A percentile compares a stretch with the other conserved stretches of the same genome.
Conservation (phyloP, 108 stramenopile genomes). For the Pseudonitzschia multistriata region DNA sequence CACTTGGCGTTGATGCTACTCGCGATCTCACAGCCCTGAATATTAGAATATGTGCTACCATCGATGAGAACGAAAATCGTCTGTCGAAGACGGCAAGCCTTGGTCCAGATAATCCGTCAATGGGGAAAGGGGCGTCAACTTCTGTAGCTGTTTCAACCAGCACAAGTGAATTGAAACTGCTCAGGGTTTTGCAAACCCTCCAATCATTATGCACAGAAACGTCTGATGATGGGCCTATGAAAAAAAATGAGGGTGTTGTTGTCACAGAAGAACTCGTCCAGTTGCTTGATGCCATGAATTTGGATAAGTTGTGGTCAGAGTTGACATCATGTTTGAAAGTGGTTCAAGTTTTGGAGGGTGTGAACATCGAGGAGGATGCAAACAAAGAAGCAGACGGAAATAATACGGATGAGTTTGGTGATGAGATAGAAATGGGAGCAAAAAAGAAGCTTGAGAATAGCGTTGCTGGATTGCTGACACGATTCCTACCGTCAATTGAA, state of each 20-base stretch:
- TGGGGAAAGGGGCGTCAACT: slow-evolving; percentile 54
- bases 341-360: slow-evolving; percentile 88
- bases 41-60: slow-evolving; percentile 58
- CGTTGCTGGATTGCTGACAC: slow-evolving; percentile 80
- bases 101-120: not conserved
- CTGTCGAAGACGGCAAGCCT: slow-evolving; percentile 5
- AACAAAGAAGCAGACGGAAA: slow-evolving; percentile 51
- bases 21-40: slow-evolving; percentile 65
- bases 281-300: slow-evolving; percentile 62
- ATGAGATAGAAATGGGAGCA: slow-evolving; percentile 31
- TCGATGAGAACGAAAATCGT: slow-evolving; percentile 12
- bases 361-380: slow-evolving; percentile 60
- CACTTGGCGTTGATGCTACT: slow-evolving; percentile 67
- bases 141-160: slow-evolving; percentile 85
- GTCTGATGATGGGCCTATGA: slow-evolving; percentile 44
- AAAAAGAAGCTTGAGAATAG: slow-evolving; percentile 83
- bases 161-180: slow-evolving; percentile 85
- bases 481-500: slow-evolving; percentile 94
- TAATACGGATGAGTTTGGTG: slow-evolving; percentile 30
- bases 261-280: slow-evolving; percentile 65
- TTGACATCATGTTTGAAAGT: slow-evolving; percentile 70
- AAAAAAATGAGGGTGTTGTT: slow-evolving; percentile 38
- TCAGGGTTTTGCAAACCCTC: slow-evolving; percentile 87
- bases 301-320: slow-evolving; percentile 81
- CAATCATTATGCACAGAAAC: slow-evolving; percentile 62